phyloP scores from a whole-genome alignment of 495 filamentous ascomycete species.

The Xeromyces bisporus region DNA sequence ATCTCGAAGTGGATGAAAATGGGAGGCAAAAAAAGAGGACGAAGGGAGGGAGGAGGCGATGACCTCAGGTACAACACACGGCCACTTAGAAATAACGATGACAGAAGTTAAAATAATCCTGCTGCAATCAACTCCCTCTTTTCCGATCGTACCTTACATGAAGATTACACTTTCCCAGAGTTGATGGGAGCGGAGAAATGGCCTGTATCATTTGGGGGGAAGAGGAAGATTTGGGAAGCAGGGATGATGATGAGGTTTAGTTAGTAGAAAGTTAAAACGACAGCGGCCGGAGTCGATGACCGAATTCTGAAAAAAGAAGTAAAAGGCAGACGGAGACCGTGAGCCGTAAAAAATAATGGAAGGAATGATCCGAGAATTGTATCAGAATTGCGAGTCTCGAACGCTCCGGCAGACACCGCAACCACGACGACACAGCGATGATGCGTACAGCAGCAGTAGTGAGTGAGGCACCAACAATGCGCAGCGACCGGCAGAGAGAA shows the following conservation, averaged over 20 bases:
- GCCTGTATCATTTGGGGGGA: slow-evolving; percentile 7
- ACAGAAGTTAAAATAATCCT: no score
- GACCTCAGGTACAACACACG: no score
- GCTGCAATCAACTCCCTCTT: not conserved
- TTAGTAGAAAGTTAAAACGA: no score
- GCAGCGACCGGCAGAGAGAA: no score
- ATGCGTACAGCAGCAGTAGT: slow-evolving; percentile 27
- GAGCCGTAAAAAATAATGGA: slow-evolving; percentile 17
- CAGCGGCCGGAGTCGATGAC: slow-evolving; percentile 10
- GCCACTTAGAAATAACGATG: no score
- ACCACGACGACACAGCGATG: slow-evolving; percentile 13
- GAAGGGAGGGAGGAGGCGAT: no score
- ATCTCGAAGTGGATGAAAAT: slow-evolving; percentile 4
- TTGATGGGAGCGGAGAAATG: not conserved
- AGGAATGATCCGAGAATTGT: slow-evolving; percentile 9
- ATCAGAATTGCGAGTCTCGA: slow-evolving; percentile 7
- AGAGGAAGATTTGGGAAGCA: slow-evolving; percentile 6
- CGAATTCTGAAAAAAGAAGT: slow-evolving; percentile 6
- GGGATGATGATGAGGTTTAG: no score
- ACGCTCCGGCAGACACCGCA: slow-evolving; percentile 16
- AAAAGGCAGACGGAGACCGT: not conserved
- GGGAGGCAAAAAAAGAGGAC: slow-evolving; percentile 3
- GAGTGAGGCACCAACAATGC: no score
- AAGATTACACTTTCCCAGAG: not conserved
- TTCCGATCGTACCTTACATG: not conserved